Evolutionary conservation across 257 asterid species (phyloP).

Genomic region (Solanum bulbocastanum): DNA sequence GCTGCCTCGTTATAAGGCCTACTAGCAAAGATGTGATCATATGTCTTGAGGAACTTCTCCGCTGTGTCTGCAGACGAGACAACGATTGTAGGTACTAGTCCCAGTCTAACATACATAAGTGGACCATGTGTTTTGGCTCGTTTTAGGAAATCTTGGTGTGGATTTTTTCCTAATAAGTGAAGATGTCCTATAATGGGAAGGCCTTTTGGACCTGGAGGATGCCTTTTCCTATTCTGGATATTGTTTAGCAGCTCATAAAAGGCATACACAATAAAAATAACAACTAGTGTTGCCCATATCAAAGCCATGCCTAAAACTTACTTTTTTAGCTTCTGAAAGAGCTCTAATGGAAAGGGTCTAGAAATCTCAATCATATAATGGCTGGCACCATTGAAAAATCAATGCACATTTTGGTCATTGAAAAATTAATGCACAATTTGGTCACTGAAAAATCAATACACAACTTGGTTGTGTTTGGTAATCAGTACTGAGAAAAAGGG

Average conservation of each 20-base stretch:
- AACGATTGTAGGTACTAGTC: not conserved
- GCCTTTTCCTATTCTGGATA: not conserved
- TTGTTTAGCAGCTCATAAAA: not conserved
- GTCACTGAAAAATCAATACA: too few species aligned
- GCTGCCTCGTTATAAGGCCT: not conserved
- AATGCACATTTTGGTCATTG: too few species aligned
- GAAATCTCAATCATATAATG: too few species aligned
- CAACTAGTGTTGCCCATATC: not conserved
- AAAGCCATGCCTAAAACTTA: not conserved
- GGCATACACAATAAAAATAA: not conserved
- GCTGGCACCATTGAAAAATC: too few species aligned
- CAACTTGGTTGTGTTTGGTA: too few species aligned
- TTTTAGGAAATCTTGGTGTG: not conserved
- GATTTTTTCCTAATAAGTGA: not conserved
- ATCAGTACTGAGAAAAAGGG: too few species aligned
- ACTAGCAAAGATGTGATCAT: not conserved
- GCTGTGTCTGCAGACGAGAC: not conserved
- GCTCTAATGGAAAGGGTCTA: too few species aligned
- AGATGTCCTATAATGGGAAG: not conserved
- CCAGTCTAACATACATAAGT: not conserved
- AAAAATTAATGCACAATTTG: too few species aligned
- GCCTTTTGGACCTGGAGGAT: not conserved
- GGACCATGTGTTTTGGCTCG: not conserved
- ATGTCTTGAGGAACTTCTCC: not conserved
- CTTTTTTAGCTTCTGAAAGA: too few species aligned